Conservation (phyloP, 2,329 filamentous ascomycete species). For the Calonectria henricotiae region DNA sequence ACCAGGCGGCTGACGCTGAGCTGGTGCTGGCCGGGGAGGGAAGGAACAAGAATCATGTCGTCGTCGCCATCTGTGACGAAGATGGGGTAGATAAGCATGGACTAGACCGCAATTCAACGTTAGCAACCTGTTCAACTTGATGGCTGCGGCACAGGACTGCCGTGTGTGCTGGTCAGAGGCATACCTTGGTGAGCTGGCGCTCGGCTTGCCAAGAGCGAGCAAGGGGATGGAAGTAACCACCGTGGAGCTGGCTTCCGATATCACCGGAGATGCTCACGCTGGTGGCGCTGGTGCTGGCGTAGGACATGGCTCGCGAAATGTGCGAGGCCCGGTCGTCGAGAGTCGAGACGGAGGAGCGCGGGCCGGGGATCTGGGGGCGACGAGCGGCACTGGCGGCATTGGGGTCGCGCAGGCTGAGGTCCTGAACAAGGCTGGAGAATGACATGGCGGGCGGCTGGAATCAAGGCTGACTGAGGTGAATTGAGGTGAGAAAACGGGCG, state of each 20-base stretch:
- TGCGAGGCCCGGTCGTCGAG: slow-evolving; percentile 74
- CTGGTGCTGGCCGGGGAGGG: slow-evolving; percentile 91
- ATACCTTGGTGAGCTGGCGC: slow-evolving; percentile 87
- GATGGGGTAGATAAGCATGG: slow-evolving; percentile 98
- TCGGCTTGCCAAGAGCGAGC: slow-evolving; percentile 88
- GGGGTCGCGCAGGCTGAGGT: slow-evolving; percentile 74
- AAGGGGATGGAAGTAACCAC: slow-evolving; percentile 86
- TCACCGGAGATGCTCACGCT: slow-evolving; percentile 81
- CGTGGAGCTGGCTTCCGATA: slow-evolving; percentile 87
- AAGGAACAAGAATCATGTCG: slow-evolving; percentile 91
- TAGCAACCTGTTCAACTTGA: slow-evolving; percentile 33
- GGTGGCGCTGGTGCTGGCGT: slow-evolving; percentile 77
- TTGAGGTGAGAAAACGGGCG: slow-evolving; percentile 10
- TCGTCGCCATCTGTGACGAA: slow-evolving; percentile 97
- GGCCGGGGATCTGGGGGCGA: slow-evolving; percentile 61
- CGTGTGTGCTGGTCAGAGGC: slow-evolving; percentile 44
- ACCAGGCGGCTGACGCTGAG: slow-evolving; percentile 90
- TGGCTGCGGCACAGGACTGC: not conserved
- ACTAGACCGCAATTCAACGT: slow-evolving; percentile 67
- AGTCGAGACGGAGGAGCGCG: slow-evolving; percentile 69
- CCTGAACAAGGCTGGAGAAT: slow-evolving; percentile 79
- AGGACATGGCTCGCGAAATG: slow-evolving; percentile 76
- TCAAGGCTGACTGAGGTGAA: slow-evolving; percentile 26
- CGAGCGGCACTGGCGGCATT: slow-evolving; percentile 64
- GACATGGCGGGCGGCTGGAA: slow-evolving; percentile 66